Evolutionary conservation across 2,329 filamentous ascomycete genomes (phyloP).

Genomic region (Lojkania enalia): DNA sequence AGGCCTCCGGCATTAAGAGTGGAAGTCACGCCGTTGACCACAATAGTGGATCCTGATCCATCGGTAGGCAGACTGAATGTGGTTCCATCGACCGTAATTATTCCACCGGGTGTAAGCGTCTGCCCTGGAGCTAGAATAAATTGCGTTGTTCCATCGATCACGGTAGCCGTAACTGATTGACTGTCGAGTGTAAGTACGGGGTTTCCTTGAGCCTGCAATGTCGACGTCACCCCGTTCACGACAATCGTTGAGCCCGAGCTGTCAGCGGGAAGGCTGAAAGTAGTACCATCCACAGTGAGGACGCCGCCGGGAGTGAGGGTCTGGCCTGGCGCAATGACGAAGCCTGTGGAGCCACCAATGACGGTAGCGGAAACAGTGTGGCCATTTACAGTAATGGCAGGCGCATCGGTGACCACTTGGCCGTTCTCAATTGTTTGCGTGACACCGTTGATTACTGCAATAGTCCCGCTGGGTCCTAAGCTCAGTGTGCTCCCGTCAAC

Average conservation of each 20-base stretch:
- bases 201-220: constrained; percentile 16
- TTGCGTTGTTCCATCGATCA: constrained; percentile 28
- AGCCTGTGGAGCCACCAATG: constrained; percentile 28
- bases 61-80: constrained; percentile 28
- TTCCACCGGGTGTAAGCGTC: constrained; percentile 26
- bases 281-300: constrained; percentile 30
- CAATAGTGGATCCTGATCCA: constrained; percentile 22
- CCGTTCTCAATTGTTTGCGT: constrained; percentile 31
- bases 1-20: constrained; percentile 17
- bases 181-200: constrained; percentile 26
- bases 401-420: constrained; percentile 16
- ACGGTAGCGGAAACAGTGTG: constrained; percentile 27
- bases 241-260: constrained; percentile 26
- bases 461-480: constrained; percentile 39
- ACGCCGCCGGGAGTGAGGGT: constrained; percentile 27
- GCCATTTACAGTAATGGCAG: constrained; percentile 26
- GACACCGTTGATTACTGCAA: constrained; percentile 43
- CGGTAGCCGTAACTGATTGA: constrained; percentile 24
- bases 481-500: constrained; percentile 43
- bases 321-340: constrained; percentile 21
- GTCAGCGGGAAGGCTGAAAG: constrained; percentile 25
- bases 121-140: constrained; percentile 24
- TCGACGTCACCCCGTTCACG: constrained; percentile 32
- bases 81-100: constrained; percentile 29
- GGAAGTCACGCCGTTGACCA: constrained; percentile 34